A percentile compares a stretch with the other conserved stretches of the same genome.
These are phyloP conservation scores for Verticillium longisporum DNA, from an alignment of 2,329 filamentous ascomycete species.

Conservation along the genomic window DNA sequence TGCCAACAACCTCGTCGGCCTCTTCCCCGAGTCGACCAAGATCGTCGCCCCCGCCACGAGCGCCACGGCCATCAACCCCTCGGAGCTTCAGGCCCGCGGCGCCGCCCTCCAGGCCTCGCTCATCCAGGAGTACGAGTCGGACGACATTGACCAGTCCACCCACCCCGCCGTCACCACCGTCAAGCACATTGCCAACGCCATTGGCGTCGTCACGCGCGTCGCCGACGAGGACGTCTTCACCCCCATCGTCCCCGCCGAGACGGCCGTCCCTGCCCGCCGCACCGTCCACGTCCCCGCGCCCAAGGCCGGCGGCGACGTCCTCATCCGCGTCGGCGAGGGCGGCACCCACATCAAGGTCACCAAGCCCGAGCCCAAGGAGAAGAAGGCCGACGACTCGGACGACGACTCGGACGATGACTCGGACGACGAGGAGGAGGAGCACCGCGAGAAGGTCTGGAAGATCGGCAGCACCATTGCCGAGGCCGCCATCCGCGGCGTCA, in stretches of 20 bases:
- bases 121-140: conserved; percentile 87
- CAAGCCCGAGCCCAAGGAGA: conserved; percentile 73
- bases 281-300: conserved; percentile 72
- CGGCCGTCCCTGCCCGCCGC: conserved; percentile 81
- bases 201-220: conserved; percentile 70
- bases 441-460: conserved; percentile 89
- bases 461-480: conserved; percentile 76
- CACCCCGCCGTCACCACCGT: conserved; percentile 96
- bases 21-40: conserved; percentile 75
- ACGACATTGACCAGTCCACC: conserved; percentile 92
- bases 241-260: conserved; percentile 77
- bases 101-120: conserved; percentile 93
- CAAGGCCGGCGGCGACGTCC: conserved; percentile 76
- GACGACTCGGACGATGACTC: conserved; percentile 60
- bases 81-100: conserved; percentile 80
- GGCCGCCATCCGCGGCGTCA: conserved; percentile 73
- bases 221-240: conserved; percentile 63
- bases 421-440: conserved; percentile 70
- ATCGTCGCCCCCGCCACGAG: conserved; percentile 80
- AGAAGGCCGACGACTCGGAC: conserved; percentile 53
- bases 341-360: conserved; percentile 88
- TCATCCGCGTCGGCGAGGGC: conserved; percentile 85
- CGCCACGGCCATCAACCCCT: conserved; percentile 79
- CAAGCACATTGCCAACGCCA: conserved; percentile 80
- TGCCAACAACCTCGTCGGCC: conserved; percentile 66